Evolutionary conservation across 2,329 filamentous ascomycete species (phyloP), one percentile per base, ranked within the genome.

Genomic region (Trichoderma breve): DNA sequence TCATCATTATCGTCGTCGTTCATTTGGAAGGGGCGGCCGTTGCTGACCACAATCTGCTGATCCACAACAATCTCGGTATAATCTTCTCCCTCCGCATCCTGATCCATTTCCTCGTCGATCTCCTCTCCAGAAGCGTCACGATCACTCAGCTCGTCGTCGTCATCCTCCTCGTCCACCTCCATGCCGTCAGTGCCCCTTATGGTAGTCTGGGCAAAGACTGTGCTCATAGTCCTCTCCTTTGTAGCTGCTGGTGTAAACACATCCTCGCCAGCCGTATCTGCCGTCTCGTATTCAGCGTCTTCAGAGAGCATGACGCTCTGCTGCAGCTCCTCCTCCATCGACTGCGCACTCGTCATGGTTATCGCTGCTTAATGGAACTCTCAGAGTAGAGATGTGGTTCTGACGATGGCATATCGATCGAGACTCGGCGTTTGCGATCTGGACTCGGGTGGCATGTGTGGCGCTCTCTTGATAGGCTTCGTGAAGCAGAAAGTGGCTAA

Each of bases 281-380:
- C 74, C 15, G 76, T 79, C 64, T 80, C 81, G 70, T 84, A 84
- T 43, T 84, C 83, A 63, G 82, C 83, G 71, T 84, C 85, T 71
- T 87, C 86, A 6, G 86, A 87, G 71, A 85, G 81, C 74, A 86
- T 81, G 57, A 84, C 85, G 78, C 86, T 88, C 76, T 87, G 86
- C 76, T 88, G 87, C 71, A 88, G 82, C 78, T 89, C 86, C 72
- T 89, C 87, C 77, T 89, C 84, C 81, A 87, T 88, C 64, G 85
- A 81, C 76, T 87, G 86, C 70, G 85, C 83, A 76, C 84, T 87
- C 67, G 84, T 80, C 85, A 88, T 88, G 61, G 74, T 80, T 75
- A 76, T 75, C 74, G 74, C 74, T 76, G 75, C 76, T 75, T 77
- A 74, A 73, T 72, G 72, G 74, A 73, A 74, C 74, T 71, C 72